Evolutionary conservation across 495 filamentous ascomycete genomes (phyloP), one percentile per base, ranked within the genome.

Genomic region (Mycothermus thermophilus): DNA sequence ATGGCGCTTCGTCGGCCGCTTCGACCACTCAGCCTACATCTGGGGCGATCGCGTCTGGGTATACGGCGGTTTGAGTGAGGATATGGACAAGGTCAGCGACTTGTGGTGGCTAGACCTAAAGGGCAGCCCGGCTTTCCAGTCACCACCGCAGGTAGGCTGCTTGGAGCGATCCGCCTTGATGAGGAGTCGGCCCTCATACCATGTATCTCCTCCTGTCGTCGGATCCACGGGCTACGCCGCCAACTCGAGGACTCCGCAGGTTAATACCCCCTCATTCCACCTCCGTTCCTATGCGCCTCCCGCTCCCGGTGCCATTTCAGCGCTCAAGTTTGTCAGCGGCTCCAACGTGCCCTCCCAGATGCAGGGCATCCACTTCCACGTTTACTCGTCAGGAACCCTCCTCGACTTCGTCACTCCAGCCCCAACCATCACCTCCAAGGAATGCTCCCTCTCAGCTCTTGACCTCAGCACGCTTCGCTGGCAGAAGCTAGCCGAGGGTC

Each of bases 81-180:
- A 94, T 40, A 93, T 94, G 85, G 87, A 94, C 55, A 83, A 88
- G 47, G 81, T 79, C 32, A 85, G 83, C 26, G 90, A 97, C 57
- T 69, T 97, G 20, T 94, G 86, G 79, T 95, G 88, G 82, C 64
- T 97, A 26, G 90, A 97, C 58, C 69, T 96, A 36, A 90, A 90
- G 54, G 83, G 76, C 36, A 86, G 72, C 39, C 88, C 80, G 22
- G 80, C 79, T 30, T 86, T 93, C 42, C 80, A 85, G 41, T 76
- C 76, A 26, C 69, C 70, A 13, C 73, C 78, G 27, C 64, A 72
- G n/a, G 75, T 77, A 50, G 81, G 80, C 48, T 54, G 69, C 19
- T 72, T 84, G 38, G 62, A 74, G 22, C 54, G 55, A 38, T 59
- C 57, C 22, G 51, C 41, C 0, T 19, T 47, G 19, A 41, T 43